Evolutionary conservation across 371 early-diverging fungal species (phyloP), one percentile per base, ranked within the genome.

Genomic region (Synchytrium microbalum): DNA sequence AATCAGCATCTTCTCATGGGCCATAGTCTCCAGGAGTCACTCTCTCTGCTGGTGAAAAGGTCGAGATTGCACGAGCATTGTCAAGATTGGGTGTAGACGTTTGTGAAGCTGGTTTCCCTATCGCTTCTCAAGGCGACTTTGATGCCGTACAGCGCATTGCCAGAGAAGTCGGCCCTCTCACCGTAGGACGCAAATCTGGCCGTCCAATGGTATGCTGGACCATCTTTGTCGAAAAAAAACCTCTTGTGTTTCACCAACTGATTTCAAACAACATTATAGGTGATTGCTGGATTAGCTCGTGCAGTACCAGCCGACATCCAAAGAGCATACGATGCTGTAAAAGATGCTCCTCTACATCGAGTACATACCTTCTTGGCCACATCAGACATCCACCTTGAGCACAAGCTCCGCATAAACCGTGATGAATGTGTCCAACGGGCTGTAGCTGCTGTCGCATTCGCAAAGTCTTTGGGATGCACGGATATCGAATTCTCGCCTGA

Each of bases 281-380:
- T 79, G 1, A 91, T 96, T 64, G 88, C 89, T 70, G 97, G 90
- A 52, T 84, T 95, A 46, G 92, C 95, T n/a, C 88, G 97, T 51
- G 88, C 93, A 1, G 85, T 87, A 1, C 81, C 83, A 5, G 79
- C 80, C 32, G 97, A 96, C 71, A 95, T 96, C 66, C 80, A 87
- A 64, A 87, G 91, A 13, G 90, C 91, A 58, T 90, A 84, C 67
- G 94, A 94, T 33, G 97, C 97, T 13, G 84, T 96, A 63, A 77
- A 79, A 65, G 73, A 81, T 30, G 95, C 96, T 1, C 93, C 93
- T 28, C 74, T 74, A 14, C 87, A 88, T 64, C 86, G 96, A 38
- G 93, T 96, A 64, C 96, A 96, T 79, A 86, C 87, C 29, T 93
- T 95, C 78, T 82, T 96, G 65, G 96, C 96, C 46, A 95, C 96